Evolutionary conservation across 2,329 filamentous ascomycete species (phyloP).

Genomic region (Rugonectria rugulosa): DNA sequence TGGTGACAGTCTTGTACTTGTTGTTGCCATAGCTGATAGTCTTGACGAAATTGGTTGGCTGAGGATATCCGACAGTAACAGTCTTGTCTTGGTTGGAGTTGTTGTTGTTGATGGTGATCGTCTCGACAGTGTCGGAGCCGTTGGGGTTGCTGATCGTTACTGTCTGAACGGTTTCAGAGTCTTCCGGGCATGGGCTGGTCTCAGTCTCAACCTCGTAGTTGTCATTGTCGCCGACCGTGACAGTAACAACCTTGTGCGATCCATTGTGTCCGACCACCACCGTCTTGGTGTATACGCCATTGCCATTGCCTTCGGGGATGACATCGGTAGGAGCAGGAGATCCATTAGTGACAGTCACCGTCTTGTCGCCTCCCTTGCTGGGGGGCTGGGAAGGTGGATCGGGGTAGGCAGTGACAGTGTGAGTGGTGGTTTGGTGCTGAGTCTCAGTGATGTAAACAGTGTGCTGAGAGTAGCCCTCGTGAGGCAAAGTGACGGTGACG

Average conservation of each 20-base stretch:
- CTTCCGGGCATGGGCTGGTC: too few species aligned
- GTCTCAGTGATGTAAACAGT: slow-evolving; percentile 37
- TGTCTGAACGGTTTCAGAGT: too few species aligned
- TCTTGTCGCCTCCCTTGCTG: background rate
- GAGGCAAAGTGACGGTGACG: slow-evolving; percentile 28
- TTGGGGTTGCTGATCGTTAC: background rate
- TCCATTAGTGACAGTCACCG: background rate
- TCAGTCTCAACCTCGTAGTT: background rate
- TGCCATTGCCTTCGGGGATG: background rate
- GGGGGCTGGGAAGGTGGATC: background rate
- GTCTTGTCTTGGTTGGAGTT: background rate
- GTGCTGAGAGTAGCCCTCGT: slow-evolving; percentile 23
- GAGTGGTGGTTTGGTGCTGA: slow-evolving; percentile 33
- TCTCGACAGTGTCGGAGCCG: background rate
- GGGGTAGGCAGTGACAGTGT: slow-evolving; percentile 27
- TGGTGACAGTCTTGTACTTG: slow-evolving; percentile 23
- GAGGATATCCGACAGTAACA: background rate
- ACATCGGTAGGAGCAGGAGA: background rate
- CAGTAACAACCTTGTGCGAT: slow-evolving; percentile 2
- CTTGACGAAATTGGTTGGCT: background rate
- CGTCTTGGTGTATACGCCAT: slow-evolving; percentile 17
- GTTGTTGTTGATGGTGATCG: background rate
- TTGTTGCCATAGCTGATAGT: background rate
- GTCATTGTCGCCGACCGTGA: background rate
- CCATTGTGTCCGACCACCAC: background rate